A percentile compares a stretch with the other conserved stretches of the same genome.
Conservation (phyloP, 176 grass and related monocot species). For the Pontederia paniculata region DNA sequence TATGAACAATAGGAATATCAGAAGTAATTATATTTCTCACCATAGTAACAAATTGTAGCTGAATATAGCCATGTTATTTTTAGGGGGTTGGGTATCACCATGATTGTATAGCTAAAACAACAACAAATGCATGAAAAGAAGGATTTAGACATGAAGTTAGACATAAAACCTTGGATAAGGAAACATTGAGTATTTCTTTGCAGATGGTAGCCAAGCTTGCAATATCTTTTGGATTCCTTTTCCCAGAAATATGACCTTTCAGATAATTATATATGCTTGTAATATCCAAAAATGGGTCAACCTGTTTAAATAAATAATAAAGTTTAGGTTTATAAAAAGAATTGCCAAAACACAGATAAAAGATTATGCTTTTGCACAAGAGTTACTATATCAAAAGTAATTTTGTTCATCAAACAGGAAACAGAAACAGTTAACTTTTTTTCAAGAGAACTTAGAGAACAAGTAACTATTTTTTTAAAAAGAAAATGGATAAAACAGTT, state of each 20-base stretch:
- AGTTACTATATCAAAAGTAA: too few relatives aligned
- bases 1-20: background rate
- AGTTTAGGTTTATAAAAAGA: background rate
- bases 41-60: too few relatives aligned
- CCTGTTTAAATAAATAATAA: conserved; percentile 32
- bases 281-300: conserved; percentile 84
- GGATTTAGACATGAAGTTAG: background rate
- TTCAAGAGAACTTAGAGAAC: too few relatives aligned
- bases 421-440: conserved; percentile 2
- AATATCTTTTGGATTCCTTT: conserved; percentile 59
- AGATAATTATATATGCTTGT: conserved; percentile 64
- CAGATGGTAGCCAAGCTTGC: conserved; percentile 92
- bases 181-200: conserved; percentile 51
- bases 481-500: too few relatives aligned
- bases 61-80: too few relatives aligned
- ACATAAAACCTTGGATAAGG: conserved; percentile 74
- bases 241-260: conserved; percentile 40
- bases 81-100: too few relatives aligned
- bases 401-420: conserved; percentile 2
- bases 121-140: background rate
- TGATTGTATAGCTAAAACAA: background rate
- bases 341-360: too few relatives aligned
- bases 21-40: background rate
- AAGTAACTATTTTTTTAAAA: too few relatives aligned
- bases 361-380: too few relatives aligned